A percentile compares a stretch with the other conserved stretches of the same genome.
These are phyloP conservation scores for Xylaria multiplex DNA, from an alignment of 2,329 filamentous ascomycete species.

Conservation along the genomic window DNA sequence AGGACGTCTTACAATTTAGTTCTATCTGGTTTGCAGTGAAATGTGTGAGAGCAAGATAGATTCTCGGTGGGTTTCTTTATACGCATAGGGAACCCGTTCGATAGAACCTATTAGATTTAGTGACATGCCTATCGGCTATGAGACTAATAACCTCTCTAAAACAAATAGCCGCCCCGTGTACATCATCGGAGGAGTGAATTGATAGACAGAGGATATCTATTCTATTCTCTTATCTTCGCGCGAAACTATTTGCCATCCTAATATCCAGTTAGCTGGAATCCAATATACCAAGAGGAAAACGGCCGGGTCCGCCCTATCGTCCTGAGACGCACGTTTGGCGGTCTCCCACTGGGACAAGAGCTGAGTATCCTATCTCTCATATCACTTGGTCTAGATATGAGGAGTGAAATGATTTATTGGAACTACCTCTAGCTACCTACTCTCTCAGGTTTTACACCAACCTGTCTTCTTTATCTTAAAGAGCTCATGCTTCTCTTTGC, in stretches of 20 bases:
- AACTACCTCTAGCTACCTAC: no score
- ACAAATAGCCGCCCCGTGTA: no score
- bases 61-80: neutral
- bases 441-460: no score
- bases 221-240: constrained; percentile 6
- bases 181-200: neutral
- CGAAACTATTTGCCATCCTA: neutral
- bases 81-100: neutral
- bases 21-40: no score
- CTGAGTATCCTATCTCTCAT: neutral
- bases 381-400: no score
- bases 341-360: neutral
- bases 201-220: neutral
- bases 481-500: no score
- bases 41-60: no score
- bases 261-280: neutral
- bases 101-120: neutral
- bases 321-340: neutral
- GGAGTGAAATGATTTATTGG: no score
- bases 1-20: neutral
- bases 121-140: neutral
- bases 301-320: constrained; percentile 14
- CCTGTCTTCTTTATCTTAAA: no score
- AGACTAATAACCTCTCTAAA: neutral
- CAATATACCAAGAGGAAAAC: constrained; percentile 2